These are phyloP conservation scores for Colletotrichum endophyticum DNA, from an alignment of 2,329 filamentous ascomycete species.

Conservation along the genomic window DNA sequence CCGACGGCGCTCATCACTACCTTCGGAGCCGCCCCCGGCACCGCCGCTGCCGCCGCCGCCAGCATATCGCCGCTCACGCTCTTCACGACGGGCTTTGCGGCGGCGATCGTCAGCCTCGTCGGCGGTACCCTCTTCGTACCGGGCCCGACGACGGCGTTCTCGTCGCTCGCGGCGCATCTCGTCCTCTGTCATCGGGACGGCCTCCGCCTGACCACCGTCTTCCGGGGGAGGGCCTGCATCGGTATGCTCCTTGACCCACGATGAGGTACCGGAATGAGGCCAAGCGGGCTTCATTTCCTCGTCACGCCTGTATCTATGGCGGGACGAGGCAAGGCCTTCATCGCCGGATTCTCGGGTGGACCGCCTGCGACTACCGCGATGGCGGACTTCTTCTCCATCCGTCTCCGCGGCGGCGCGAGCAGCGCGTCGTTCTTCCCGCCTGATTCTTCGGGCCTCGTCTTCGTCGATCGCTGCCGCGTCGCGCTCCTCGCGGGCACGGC, in stretches of 20 bases:
- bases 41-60: constrained; percentile 11
- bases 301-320: constrained; percentile 30
- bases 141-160: constrained; percentile 48
- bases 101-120: constrained; percentile 49
- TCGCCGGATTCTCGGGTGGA: constrained; percentile 45
- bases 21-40: constrained; percentile 40
- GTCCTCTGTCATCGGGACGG: constrained; percentile 44
- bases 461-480: constrained; percentile 50
- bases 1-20: constrained; percentile 49
- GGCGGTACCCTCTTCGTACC: constrained; percentile 44
- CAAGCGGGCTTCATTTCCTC: constrained; percentile 46
- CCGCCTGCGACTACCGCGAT: constrained; percentile 44
- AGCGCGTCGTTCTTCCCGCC: constrained; percentile 57
- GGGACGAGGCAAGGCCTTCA: constrained; percentile 43
- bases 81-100: constrained; percentile 48
- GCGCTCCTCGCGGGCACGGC: constrained; percentile 45
- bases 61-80: constrained; percentile 36
- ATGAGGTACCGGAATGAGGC: constrained; percentile 69
- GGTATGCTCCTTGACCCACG: constrained; percentile 70
- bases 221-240: constrained; percentile 65
- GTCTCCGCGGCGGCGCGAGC: constrained; percentile 34
- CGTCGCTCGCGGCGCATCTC: constrained; percentile 55
- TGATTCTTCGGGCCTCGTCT: constrained; percentile 57
- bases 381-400: constrained; percentile 40
- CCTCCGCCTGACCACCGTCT: constrained; percentile 36